Evolutionary conservation across 2,329 filamentous ascomycete species (phyloP), one percentile per base, ranked within the genome.

Genomic region (Ceratocystis colombiana): DNA sequence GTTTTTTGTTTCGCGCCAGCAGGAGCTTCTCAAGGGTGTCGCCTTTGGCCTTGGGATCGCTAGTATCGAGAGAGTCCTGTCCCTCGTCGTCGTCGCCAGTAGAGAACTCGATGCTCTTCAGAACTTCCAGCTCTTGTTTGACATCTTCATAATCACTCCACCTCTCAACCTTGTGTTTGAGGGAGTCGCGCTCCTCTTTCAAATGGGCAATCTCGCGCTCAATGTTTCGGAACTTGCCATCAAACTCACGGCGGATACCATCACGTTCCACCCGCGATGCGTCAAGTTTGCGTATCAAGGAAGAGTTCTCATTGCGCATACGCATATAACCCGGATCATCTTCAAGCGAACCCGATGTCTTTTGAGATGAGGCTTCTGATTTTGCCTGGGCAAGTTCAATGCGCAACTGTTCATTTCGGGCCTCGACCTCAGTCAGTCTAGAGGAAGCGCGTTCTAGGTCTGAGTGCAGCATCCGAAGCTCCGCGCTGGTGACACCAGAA

Each of bases 61-160:
- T 72, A 48, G 41, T 69, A 65, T 61, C 70, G 5, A 55, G 30
- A 20, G 68, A 67, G 12, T 67, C 70, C 12, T 69, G 70, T 41
- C 71, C 69, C 17, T 78, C 79, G 61, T 92, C 89, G 68, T 95
- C 91, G 69, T 93, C 89, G 6, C 90, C 92, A 0, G 90, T 93
- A 1, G 93, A 89, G 72, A 99, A 96, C 74, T 99, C 94, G 71
- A 99, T 96, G 70, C 93, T 96, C 83, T 96, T 96, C 68, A 99
- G 83, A 68, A 97, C 92, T 72, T 97, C 93, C 2, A 99, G 81
- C 75, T 99, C 95, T 70, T 95, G 89, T 76, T 94, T 96, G 61
- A 99, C 85, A 68, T 97, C 93, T 44, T 97, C 92, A 74, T 99
- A 99, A 74, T 99, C 94, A 70, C 85, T 85, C 85, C 90, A 95